Evolutionary conservation across 345 rosid species (phyloP), one percentile per base, ranked within the genome.

Genomic region (Microcos paniculata): DNA sequence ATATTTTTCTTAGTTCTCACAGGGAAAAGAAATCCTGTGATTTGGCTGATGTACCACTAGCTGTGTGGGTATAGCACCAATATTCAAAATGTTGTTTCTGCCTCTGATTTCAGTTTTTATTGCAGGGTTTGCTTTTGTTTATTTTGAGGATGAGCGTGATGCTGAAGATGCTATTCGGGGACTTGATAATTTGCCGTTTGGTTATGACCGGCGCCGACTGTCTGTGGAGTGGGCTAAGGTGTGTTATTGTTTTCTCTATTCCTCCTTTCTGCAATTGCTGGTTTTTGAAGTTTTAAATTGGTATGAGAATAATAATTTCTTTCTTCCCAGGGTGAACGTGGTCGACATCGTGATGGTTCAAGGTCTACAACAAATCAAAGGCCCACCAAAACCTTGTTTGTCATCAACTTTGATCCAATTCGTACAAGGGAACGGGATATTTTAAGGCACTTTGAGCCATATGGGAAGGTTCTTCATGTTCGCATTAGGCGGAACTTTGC

Each of bases 141-240:
- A 90, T 83, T 92, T 89, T 70, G 96, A 92, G 84, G 93, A 92
- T 72, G 96, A 92, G 53, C 91, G 87, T 18, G 96, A 94, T 90
- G 98, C 96, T 78, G 89, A 87, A 38, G 94, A 90, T 82, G 93
- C 96, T 66, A 92, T 94, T 53, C 90, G 86, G 9, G 92, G 86
- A 28, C 84, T 87, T 53, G 97, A 94, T 82, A 86, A 85, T 70
- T 21, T 46, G 6, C 88, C 93, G 31, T 94, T 90, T 80, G 98
- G 98, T 45, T 89, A 94, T 82, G 91, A 90, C 71, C 83, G 81
- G 65, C 93, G 94, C 40, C 84, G 80, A 78, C 78, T 94, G 62
- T 92, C 96, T 0, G 96, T 90, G 59, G 96, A 94, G 84, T 92
- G 96, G 97, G 97, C 98, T 7, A 90, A 87, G 91, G 94, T 92